Percentiles rank a stretch among this genome's conserved stretches.
These are phyloP conservation scores for Zopfochytrium polystomum DNA, from an alignment of 371 early-diverging fungal species.

Conservation along the genomic window DNA sequence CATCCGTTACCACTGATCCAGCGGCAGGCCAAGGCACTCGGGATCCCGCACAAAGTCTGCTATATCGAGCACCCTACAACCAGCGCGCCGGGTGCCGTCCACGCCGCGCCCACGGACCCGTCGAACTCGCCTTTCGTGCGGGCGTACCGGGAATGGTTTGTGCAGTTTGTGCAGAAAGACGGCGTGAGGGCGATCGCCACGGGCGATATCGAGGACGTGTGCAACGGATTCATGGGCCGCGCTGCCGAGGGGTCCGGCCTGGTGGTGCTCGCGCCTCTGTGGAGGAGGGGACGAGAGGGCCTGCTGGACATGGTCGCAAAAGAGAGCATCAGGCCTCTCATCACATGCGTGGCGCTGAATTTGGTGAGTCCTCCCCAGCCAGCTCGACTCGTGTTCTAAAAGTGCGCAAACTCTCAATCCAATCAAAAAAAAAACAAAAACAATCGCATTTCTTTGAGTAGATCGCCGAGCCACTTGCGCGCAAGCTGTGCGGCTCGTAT, in stretches of 20 bases:
- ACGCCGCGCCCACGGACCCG: background rate
- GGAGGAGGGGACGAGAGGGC: background rate
- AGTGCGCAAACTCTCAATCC: too few relatives aligned
- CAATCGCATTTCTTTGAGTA: too few relatives aligned
- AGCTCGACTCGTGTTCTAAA: too few relatives aligned
- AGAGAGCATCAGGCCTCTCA: too few relatives aligned
- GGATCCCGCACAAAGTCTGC: background rate
- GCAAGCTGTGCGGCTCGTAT: too few relatives aligned
- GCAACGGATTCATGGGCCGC: constrained; percentile 1
- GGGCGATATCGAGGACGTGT: background rate
- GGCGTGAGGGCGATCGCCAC: background rate
- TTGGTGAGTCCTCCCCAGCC: too few relatives aligned
- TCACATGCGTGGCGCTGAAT: too few relatives aligned
- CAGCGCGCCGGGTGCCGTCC: background rate
- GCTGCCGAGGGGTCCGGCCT: background rate
- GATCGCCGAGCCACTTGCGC: too few relatives aligned
- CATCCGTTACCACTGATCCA: background rate
- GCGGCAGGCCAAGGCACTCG: background rate
- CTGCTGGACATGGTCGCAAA: background rate
- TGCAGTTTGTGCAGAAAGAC: too few relatives aligned
- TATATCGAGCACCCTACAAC: background rate
- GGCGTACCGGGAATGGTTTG: too few relatives aligned
- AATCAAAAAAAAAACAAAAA: too few relatives aligned
- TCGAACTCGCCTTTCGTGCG: too few relatives aligned
- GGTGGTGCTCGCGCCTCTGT: background rate